Evolutionary conservation across 1,284 basidiomycete genomes (phyloP).

Genomic region (Tausonia pullulans): DNA sequence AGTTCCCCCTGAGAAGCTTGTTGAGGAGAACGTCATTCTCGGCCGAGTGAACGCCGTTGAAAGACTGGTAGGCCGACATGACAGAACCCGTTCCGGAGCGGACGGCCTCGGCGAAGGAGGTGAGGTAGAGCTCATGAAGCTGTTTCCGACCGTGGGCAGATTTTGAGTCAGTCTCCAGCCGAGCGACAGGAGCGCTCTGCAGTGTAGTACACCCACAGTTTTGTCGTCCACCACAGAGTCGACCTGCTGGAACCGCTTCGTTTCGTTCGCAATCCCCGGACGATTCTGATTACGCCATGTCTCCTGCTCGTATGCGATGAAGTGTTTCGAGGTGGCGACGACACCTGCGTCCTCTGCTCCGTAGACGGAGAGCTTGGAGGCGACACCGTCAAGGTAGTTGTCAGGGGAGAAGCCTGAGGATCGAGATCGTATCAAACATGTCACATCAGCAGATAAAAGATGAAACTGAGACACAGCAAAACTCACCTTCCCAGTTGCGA

Average conservation of each 20-base stretch:
- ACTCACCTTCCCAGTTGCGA: conserved; percentile 19
- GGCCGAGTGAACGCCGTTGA: conserved; percentile 70
- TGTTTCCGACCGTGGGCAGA: too few relatives aligned
- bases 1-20: conserved; percentile 49
- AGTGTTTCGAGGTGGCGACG: not conserved
- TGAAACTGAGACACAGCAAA: not conserved
- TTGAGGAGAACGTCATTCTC: conserved; percentile 66
- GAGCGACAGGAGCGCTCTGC: not conserved
- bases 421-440: too few relatives aligned
- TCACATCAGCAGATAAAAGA: not conserved
- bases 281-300: not conserved
- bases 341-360: not conserved
- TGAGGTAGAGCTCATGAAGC: conserved; percentile 34
- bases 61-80: conserved; percentile 17
- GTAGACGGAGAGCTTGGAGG: conserved; percentile 19
- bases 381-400: conserved; percentile 33
- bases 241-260: conserved; percentile 18
- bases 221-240: conserved; percentile 28
- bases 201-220: not conserved
- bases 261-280: not conserved
- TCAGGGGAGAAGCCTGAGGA: conserved; percentile 32
- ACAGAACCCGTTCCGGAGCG: conserved; percentile 32
- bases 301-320: conserved; percentile 13
- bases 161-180: not conserved
- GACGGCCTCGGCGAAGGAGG: conserved; percentile 39